Evolutionary conservation across 106 monocot species (phyloP).

Genomic region (Chionographis japonica): DNA sequence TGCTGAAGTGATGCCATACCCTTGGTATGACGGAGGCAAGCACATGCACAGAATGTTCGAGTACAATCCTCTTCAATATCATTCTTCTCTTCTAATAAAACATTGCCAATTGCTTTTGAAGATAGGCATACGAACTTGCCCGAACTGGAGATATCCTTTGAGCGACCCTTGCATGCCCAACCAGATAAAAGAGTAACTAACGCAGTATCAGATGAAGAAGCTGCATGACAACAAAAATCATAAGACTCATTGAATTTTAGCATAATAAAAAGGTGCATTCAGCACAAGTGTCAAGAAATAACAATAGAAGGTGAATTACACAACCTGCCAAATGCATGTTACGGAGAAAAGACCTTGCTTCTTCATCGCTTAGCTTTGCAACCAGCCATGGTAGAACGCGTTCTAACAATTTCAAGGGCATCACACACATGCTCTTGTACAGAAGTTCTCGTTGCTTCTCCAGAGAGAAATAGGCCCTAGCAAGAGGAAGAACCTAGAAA

Average conservation of each 20-base stretch:
- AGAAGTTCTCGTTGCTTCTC: constrained; percentile 81
- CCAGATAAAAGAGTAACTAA: constrained; percentile 91
- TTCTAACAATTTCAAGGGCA: constrained; percentile 92
- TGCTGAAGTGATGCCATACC: constrained; percentile 5
- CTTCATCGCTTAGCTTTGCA: constrained; percentile 59
- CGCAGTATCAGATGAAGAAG: constrained; percentile 64
- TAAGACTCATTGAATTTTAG: background rate
- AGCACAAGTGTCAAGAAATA: constrained; percentile 2
- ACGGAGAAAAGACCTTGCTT: constrained; percentile 73
- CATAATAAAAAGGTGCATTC: background rate
- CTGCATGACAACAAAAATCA: constrained; percentile 45
- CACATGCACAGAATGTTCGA: constrained; percentile 39
- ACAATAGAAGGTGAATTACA: background rate
- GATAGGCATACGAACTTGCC: constrained; percentile 61
- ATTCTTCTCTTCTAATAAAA: constrained; percentile 17
- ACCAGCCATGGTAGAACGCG: constrained; percentile 96
- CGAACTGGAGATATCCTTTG: constrained; percentile 41
- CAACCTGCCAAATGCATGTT: constrained; percentile 91
- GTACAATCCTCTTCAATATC: constrained; percentile 32
- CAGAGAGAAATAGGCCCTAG: constrained; percentile 71
- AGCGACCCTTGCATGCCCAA: constrained; percentile 93
- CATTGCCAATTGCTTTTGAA: constrained; percentile 20
- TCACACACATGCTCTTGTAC: constrained; percentile 76
- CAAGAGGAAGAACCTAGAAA: constrained; percentile 89
- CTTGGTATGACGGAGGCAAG: constrained; percentile 19